phyloP scores from a whole-genome alignment of 2,329 filamentous ascomycete species.

The Ophiostoma angusticollis region DNA sequence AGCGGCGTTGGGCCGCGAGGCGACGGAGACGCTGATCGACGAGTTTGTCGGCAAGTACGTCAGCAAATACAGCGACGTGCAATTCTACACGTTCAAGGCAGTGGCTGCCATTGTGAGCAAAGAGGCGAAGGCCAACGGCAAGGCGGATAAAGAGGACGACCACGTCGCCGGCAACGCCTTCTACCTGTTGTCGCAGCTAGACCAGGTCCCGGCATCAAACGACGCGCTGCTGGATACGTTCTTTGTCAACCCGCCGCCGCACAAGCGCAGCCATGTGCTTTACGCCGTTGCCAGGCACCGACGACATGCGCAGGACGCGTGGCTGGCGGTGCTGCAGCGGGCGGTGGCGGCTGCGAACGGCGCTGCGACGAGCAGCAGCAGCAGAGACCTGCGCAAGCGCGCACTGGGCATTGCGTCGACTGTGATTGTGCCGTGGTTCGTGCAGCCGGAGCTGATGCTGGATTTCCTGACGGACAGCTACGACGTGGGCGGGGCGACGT shows the following conservation, averaged over 20 bases:
- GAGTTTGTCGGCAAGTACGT: conserved; percentile 70
- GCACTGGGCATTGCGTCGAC: conserved; percentile 64
- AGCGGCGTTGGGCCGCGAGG: conserved; percentile 13
- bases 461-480: conserved; percentile 96
- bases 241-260: conserved; percentile 46
- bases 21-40: conserved; percentile 36
- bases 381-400: conserved; percentile 66
- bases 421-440: conserved; percentile 80
- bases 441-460: conserved; percentile 75
- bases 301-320: conserved; percentile 71
- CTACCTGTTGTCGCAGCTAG: conserved; percentile 51
- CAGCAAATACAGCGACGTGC: conserved; percentile 69
- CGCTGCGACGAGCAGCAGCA: too few relatives aligned
- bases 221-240: conserved; percentile 58
- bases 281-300: conserved; percentile 58
- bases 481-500: conserved; percentile 71
- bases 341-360: conserved; percentile 34
- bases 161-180: conserved; percentile 33
- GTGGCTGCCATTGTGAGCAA: conserved; percentile 31
- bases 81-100: conserved; percentile 67
- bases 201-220: conserved; percentile 54
- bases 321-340: conserved; percentile 63
- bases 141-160: conserved; percentile 7
- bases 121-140: too few relatives aligned
- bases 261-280: conserved; percentile 54